These are phyloP conservation scores for Suillus ampliporus DNA, from an alignment of 768 basidiomycete genomes.

Conservation along the genomic window DNA sequence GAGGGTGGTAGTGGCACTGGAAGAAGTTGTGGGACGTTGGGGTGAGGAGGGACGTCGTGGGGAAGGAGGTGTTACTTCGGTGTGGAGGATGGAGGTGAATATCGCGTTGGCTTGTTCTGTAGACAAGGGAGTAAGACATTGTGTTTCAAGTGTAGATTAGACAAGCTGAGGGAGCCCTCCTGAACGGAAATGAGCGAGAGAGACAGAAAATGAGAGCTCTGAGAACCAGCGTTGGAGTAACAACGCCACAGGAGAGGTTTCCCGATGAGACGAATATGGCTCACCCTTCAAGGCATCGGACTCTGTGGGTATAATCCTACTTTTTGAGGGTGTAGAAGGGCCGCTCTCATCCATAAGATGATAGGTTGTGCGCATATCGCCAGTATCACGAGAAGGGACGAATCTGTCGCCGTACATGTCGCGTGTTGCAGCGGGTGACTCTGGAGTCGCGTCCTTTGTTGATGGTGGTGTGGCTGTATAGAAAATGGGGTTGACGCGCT, in stretches of 20 bases:
- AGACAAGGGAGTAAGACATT: not conserved
- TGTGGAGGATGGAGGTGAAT: constrained; percentile 77
- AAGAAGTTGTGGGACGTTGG: constrained; percentile 45
- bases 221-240: no score
- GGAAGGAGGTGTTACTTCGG: constrained; percentile 77
- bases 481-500: constrained; percentile 60
- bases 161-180: no score
- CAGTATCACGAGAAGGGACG: constrained; percentile 63
- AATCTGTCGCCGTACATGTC: constrained; percentile 62
- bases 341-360: constrained; percentile 61
- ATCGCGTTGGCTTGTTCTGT: constrained; percentile 85
- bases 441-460: constrained; percentile 59
- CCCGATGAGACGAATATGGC: constrained; percentile 11
- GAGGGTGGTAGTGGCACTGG: constrained; percentile 45
- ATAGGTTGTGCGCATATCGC: constrained; percentile 66
- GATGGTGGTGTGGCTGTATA: constrained; percentile 46
- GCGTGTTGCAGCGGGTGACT: constrained; percentile 41
- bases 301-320: constrained; percentile 68
- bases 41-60: constrained; percentile 71
- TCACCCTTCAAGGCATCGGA: constrained; percentile 79
- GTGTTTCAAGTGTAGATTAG: no score
- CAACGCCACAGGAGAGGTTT: no score
- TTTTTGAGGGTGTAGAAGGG: constrained; percentile 64
- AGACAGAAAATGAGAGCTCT: no score
- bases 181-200: no score